Percentiles rank a stretch among this genome's conserved stretches.
These are phyloP conservation scores for Dichomitus squalens DNA, from an alignment of 1,284 basidiomycete species.

Conservation along the genomic window DNA sequence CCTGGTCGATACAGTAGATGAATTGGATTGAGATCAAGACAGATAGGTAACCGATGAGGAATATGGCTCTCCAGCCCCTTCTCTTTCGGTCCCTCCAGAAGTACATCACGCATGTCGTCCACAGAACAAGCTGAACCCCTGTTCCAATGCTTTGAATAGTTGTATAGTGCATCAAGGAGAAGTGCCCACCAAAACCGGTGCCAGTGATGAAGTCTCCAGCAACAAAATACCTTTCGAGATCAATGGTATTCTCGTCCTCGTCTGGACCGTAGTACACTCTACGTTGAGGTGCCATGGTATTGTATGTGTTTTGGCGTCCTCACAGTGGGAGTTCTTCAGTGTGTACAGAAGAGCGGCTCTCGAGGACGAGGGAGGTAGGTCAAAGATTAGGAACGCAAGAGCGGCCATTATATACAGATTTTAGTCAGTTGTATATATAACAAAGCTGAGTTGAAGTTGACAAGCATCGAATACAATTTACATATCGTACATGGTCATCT, in stretches of 20 bases:
- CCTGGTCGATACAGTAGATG: constrained; percentile 40
- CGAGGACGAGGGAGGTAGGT: no score
- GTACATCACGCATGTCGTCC: constrained; percentile 38
- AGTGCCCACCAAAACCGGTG: constrained; percentile 26
- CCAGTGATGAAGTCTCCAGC: constrained; percentile 25
- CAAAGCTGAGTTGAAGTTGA: no score
- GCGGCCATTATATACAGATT: no score
- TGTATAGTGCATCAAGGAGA: not conserved
- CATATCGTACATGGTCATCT: no score
- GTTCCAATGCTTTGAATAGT: not conserved
- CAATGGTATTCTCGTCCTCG: constrained; percentile 13
- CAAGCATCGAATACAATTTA: no score
- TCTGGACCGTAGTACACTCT: constrained; percentile 20
- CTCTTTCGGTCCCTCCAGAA: constrained; percentile 40
- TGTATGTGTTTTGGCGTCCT: no score
- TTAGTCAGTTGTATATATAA: no score
- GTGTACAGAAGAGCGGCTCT: no score
- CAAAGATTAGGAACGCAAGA: no score
- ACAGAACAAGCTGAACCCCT: constrained; percentile 45
- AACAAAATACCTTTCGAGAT: constrained; percentile 26
- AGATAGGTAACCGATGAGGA: constrained; percentile 43
- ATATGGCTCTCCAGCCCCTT: constrained; percentile 31
- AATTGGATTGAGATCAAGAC: constrained; percentile 42
- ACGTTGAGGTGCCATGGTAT: constrained; percentile 7
- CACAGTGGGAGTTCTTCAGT: no score